Conservation (phyloP, 129 eudicot genomes). For the Chrysanthemum seticuspe region DNA sequence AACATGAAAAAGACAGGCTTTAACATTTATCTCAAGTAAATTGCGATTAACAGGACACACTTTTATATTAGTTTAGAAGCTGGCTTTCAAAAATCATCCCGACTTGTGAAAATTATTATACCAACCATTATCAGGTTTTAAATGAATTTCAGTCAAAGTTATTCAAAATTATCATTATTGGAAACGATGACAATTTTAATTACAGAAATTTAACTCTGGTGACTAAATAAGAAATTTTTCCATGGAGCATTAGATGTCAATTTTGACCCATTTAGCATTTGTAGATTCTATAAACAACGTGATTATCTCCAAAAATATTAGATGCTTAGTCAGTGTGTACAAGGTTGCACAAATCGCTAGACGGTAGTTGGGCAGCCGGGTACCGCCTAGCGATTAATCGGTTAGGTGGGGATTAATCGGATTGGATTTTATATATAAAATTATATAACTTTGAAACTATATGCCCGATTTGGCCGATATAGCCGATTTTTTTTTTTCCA, state of each 20-base stretch:
- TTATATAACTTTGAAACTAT: too few species aligned
- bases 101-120: background rate
- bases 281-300: background rate
- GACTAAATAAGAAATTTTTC: background rate
- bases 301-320: background rate
- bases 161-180: background rate
- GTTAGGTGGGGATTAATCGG: too few species aligned
- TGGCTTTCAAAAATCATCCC: background rate
- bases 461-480: too few species aligned
- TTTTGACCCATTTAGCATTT: background rate
- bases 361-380: too few species aligned
- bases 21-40: background rate
- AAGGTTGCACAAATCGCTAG: too few species aligned
- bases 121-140: background rate
- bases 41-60: background rate
- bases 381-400: too few species aligned
- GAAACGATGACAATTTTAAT: background rate
- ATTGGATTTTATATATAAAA: too few species aligned
- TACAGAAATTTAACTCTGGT: background rate
- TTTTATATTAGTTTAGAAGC: background rate
- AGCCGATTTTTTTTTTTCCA: too few species aligned
- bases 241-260: too few species aligned
- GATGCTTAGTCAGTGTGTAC: background rate
- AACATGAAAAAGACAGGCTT: background rate
- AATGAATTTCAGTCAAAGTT: background rate